phyloP scores from a whole-genome alignment of 2,329 filamentous ascomycete species.

The Aspergillus caelatus region DNA sequence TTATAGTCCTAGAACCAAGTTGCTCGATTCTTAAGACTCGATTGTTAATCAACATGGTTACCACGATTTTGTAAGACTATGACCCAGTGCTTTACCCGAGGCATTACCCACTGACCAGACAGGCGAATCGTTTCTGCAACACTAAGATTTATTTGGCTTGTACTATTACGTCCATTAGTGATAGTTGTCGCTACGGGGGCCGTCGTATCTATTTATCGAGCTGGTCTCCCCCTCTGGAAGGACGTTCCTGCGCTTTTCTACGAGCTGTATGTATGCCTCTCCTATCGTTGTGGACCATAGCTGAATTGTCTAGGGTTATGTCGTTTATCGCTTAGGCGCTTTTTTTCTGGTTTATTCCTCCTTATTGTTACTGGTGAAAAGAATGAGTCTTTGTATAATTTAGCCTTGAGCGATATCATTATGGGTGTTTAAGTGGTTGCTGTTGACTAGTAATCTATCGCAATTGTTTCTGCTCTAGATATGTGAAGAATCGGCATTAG shows the following conservation, averaged over 20 bases:
- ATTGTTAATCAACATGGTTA: background rate
- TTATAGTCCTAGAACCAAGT: background rate
- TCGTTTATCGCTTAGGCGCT: background rate
- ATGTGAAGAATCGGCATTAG: too few relatives aligned
- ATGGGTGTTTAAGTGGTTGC: background rate
- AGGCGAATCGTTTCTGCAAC: background rate
- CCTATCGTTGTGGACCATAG: fast-evolving
- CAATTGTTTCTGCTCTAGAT: background rate
- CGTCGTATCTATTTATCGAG: background rate
- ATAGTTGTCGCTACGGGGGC: background rate
- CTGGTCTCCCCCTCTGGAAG: background rate
- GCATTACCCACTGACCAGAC: background rate
- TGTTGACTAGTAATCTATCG: background rate
- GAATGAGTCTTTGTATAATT: background rate
- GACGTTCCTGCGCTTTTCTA: background rate
- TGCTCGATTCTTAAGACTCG: too few relatives aligned
- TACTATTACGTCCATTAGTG: background rate
- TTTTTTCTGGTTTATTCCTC: background rate
- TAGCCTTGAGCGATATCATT: background rate
- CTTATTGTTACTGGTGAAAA: background rate
- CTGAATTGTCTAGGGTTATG: background rate
- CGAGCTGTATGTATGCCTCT: background rate
- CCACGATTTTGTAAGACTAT: background rate
- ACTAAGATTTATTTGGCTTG: background rate
- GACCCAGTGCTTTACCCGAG: background rate